Evolutionary conservation across 352 stramenopile genomes (phyloP).

Genomic region (Pythium phragmitis): DNA sequence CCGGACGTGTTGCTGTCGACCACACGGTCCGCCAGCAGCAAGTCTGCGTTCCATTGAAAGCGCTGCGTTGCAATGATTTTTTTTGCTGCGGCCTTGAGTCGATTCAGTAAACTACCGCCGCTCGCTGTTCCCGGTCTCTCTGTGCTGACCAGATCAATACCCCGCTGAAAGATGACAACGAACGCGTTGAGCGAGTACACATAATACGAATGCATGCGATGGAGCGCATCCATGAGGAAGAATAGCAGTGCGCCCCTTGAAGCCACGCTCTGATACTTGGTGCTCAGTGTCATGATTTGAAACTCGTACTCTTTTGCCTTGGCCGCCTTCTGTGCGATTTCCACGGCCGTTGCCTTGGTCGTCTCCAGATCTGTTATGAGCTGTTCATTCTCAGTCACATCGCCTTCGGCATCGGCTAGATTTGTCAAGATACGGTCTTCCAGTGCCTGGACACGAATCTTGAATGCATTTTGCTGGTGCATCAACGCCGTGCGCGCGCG

Average conservation of each 20-base stretch:
- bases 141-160: conserved; percentile 87
- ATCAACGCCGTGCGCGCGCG: conserved; percentile 73
- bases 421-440: conserved; percentile 90
- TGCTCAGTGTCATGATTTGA: conserved; percentile 83
- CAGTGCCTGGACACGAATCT: conserved; percentile 81
- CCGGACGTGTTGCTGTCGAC: conserved; percentile 35
- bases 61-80: conserved; percentile 81
- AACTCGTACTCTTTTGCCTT: conserved; percentile 72
- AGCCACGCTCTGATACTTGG: conserved; percentile 92
- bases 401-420: conserved; percentile 77
- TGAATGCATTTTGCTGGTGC: conserved; percentile 91
- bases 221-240: conserved; percentile 93
- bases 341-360: conserved; percentile 88
- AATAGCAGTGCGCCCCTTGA: conserved; percentile 92
- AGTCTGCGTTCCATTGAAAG: conserved; percentile 87
- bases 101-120: conserved; percentile 43
- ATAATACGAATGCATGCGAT: conserved; percentile 94
- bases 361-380: conserved; percentile 94
- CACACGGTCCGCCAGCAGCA: conserved; percentile 73
- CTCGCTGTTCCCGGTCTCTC: conserved; percentile 34
- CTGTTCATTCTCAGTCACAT: conserved; percentile 95
- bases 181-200: conserved; percentile 95
- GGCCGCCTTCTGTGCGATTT: conserved; percentile 81
- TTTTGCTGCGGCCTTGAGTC: conserved; percentile 81
- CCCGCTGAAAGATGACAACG: conserved; percentile 93